Base-by-base conservation (phyloP, 352 stramenopile genomes). In the Globisporangium acanthophoron region DNA sequence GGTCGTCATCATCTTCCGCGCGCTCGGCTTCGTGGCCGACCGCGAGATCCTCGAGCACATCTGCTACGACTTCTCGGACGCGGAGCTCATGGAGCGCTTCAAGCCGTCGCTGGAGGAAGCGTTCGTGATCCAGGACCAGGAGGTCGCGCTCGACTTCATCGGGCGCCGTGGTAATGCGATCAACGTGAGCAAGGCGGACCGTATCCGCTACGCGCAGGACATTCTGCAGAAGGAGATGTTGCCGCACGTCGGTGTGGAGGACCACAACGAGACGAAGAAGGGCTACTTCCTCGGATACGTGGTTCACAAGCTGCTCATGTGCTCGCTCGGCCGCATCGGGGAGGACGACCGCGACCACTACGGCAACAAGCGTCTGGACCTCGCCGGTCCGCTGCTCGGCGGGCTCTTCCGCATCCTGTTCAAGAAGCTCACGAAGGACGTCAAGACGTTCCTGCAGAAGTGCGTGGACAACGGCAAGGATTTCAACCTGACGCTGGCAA, bases 271-370 rank as follows among this genome's bases (percentile, higher is more conserved):
- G 76, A 99, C 96, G 6, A 96, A 96, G 71, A 97, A 97, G 58
- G 85, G 88, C 12, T 99, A 99, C 71, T 99, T 99, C 71, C 73
- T 99, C 9, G 97, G 97, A 45, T 99, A 99, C 75, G 96, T 99
- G 15, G 97, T 99, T 24, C 97, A 99, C 87, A 99, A 99, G 70
- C 70, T 99, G 58, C 87, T 99, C 45, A 98, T 98, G 88, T 99
- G 97, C 68, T 98, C 95, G 58, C 78, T 99, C 13, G 97, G 96
- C 33, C 88, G 97, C 35, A 88, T 97, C 24, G 94, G 97, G 21
- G 97, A 99, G 74, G 97, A 99, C 69, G 98, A 99, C 74, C 92
- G 97, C 63, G 98, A 99, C 85, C 97, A 99, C 73, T 99, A 99
- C 78, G 97, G 96, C 53, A 99, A 99, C 85, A 99, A 99, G 70